Conservation (phyloP, 495 filamentous ascomycete genomes). For the Xylaria venustula region DNA sequence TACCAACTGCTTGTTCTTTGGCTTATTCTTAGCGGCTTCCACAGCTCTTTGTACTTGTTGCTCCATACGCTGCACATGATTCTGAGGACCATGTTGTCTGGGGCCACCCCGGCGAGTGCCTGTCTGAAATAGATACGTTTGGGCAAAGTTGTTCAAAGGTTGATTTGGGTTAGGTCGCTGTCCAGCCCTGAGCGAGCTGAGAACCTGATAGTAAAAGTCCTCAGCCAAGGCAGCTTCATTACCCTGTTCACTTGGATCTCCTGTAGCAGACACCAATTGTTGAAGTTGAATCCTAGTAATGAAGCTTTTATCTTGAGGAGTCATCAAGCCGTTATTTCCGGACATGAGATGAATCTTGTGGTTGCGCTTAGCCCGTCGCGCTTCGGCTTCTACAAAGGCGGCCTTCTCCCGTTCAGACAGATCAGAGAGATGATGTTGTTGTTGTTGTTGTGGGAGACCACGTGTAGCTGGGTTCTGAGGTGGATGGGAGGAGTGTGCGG, state of each 20-base stretch:
- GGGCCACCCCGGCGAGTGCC: slow-evolving; percentile 71
- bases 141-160: slow-evolving; percentile 91
- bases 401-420: slow-evolving; percentile 77
- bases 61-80: slow-evolving; percentile 98
- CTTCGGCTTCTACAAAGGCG: slow-evolving; percentile 82
- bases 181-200: slow-evolving; percentile 86
- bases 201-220: slow-evolving; percentile 99
- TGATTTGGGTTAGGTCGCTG: slow-evolving; percentile 85
- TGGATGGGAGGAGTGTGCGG: slow-evolving; percentile 34
- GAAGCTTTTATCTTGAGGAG: slow-evolving; percentile 98
- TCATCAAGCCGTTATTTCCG: slow-evolving; percentile 96
- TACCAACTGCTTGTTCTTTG: slow-evolving; percentile 97
- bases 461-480: slow-evolving; percentile 39
- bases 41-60: slow-evolving; percentile 97
- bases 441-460: slow-evolving; percentile 27
- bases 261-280: slow-evolving; percentile 88
- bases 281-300: slow-evolving; percentile 97
- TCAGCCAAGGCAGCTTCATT: slow-evolving; percentile 78
- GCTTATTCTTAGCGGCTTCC: slow-evolving; percentile 92
- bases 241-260: slow-evolving; percentile 75
- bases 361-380: slow-evolving; percentile 92
- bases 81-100: slow-evolving; percentile 79
- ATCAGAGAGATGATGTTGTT: slow-evolving; percentile 60
- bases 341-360: slow-evolving; percentile 96
- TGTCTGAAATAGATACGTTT: slow-evolving; percentile 95